Conservation (phyloP, 2,329 filamentous ascomycete genomes). For the Fusarium incarnatum region DNA sequence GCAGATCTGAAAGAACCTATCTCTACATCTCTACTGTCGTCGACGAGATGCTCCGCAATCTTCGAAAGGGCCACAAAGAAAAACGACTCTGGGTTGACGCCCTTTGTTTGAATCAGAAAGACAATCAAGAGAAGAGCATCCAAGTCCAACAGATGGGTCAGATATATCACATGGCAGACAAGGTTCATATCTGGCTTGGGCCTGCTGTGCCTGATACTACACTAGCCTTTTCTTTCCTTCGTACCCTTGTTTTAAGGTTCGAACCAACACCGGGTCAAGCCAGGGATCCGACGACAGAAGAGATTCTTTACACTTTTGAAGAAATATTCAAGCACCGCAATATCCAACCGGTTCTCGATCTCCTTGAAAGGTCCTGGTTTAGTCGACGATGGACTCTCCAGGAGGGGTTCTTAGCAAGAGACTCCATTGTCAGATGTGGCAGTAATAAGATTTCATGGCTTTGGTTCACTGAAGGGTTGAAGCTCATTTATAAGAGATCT, state of each 20-base stretch:
- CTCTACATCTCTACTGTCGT: neutral
- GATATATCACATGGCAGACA: neutral
- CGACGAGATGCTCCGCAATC: rapidly evolving
- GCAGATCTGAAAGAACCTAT: rapidly evolving
- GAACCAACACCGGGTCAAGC: rapidly evolving
- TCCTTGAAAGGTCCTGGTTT: rapidly evolving
- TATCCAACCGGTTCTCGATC: rapidly evolving
- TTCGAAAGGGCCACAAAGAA: rapidly evolving
- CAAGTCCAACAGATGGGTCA: neutral
- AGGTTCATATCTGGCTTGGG: neutral
- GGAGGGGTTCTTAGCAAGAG: neutral
- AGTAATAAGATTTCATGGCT: rapidly evolving
- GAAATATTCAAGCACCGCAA: rapidly evolving
- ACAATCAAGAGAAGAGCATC: neutral
- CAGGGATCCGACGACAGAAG: rapidly evolving
- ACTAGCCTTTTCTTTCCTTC: rapidly evolving
- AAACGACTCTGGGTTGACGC: neutral
- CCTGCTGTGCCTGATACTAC: rapidly evolving
- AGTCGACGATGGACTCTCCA: neutral
- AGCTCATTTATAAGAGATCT: rapidly evolving
- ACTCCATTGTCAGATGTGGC: rapidly evolving
- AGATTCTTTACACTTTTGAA: rapidly evolving
- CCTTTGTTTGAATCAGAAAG: neutral
- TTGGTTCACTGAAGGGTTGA: neutral
- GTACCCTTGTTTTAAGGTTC: rapidly evolving